Base-by-base conservation (phyloP, 441 rosid genomes). In the Geranium incanum region DNA sequence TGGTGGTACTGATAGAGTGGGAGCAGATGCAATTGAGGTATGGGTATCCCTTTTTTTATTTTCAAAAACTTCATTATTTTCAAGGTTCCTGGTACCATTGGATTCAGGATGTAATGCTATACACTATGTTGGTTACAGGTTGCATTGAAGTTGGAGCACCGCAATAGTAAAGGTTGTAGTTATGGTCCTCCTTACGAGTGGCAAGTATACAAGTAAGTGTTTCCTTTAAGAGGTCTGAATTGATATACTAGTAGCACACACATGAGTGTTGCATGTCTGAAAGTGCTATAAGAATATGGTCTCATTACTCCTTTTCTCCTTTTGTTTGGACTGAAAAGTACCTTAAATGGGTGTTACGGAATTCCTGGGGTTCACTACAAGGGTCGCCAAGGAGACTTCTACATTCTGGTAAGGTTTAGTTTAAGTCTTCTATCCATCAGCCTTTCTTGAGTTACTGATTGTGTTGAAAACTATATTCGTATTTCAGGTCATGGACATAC, bases 181-280 rank as follows among this genome's bases (percentile, higher is more conserved):
- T 83, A 85, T 87, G 97, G 96, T 64, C 97, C 97, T 0, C 97
- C 98, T 0, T 84, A 91, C 48, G 98, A 93, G 85, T 93, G 97
- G 98, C 97, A 91, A 86, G 98, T 91, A 77, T 93, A 93, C 87
- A 84, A 76, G 98, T 93, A 80, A 84, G 96, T 19, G 57, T 70
- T 72, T 11, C 62, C 59, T 55, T n/a, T 55, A 55, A 55, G 62
- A 18, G 62, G 8, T 55, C 21, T 55, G 62, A 55, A 55, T 55
- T 4, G 62, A 4, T 16, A 55, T 5, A 15, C 21, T 1, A 15
- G 21, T 1, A 55, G 21, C 62, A 55, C 7, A 15, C 18, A 28
- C 62, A 15, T 15, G 1, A 11, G 7, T 41, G 48, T 15, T 55
- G 33, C 33, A 16, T 55, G 62, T n/a, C 62, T 55, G 19, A 55